A percentile compares a stretch with the other conserved stretches of the same genome.
Evolutionary conservation across 148 eudicot genomes (phyloP).

Genomic region (Spergularia bocconei): DNA sequence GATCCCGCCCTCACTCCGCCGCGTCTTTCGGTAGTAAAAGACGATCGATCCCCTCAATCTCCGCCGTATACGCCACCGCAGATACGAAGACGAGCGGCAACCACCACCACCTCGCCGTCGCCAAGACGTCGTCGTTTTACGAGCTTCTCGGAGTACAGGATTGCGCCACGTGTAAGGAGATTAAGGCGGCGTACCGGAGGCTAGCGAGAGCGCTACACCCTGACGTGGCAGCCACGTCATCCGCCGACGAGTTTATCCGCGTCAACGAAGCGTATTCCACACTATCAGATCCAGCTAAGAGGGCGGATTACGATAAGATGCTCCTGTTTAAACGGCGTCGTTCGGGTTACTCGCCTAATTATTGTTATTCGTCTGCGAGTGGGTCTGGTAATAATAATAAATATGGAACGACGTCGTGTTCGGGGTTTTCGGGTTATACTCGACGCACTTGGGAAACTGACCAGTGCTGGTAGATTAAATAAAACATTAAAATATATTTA

Average conservation of each 20-base stretch:
- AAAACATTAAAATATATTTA: too few relatives aligned
- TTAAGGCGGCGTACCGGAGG: slow-evolving; percentile 59
- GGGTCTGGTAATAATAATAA: not conserved
- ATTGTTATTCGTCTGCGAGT: slow-evolving; percentile 4
- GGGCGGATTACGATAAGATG: slow-evolving; percentile 52
- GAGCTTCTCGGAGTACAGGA: slow-evolving; percentile 45
- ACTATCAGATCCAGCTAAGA: slow-evolving; percentile 50
- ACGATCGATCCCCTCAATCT: not conserved
- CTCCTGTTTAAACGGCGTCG: slow-evolving; percentile 27
- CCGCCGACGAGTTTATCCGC: slow-evolving; percentile 42
- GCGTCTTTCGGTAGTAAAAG: slow-evolving; percentile 10
- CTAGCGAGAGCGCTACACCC: slow-evolving; percentile 54
- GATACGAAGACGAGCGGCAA: slow-evolving; percentile 16
- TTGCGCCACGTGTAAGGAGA: slow-evolving; percentile 43
- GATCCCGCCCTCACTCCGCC: not conserved
- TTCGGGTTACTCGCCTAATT: slow-evolving; percentile 18
- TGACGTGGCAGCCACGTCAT: slow-evolving; percentile 32
- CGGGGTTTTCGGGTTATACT: slow-evolving; percentile 23
- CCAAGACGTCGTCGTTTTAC: slow-evolving; percentile 40
- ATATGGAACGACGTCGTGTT: slow-evolving; percentile 14
- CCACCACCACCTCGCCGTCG: slow-evolving; percentile 3
- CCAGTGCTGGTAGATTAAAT: slow-evolving; percentile 59
- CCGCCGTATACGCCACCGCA: slow-evolving; percentile 20
- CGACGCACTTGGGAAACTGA: slow-evolving; percentile 68
- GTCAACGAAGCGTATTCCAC: slow-evolving; percentile 57